phyloP scores from a whole-genome alignment of 1,284 basidiomycete species.

The Moesziomyces sp. region DNA sequence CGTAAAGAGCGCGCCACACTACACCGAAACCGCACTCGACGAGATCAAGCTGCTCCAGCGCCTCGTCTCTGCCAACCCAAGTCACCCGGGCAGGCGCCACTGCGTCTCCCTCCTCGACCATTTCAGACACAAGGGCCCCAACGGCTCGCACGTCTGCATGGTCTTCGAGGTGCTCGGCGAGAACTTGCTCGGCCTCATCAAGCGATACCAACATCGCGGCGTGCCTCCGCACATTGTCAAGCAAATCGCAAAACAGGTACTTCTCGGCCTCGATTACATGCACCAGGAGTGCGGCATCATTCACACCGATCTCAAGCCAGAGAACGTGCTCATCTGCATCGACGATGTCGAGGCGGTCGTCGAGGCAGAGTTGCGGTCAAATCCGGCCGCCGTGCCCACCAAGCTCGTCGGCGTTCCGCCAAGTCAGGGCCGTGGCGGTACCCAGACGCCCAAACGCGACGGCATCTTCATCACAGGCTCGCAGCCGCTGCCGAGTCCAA shows the following conservation, averaged over 20 bases:
- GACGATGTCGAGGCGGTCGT: constrained; percentile 97
- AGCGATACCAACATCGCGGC: constrained; percentile 92
- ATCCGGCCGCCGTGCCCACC: constrained; percentile 74
- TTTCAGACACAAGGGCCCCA: constrained; percentile 94
- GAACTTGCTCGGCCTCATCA: constrained; percentile 96
- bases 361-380: constrained; percentile 80
- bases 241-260: constrained; percentile 95
- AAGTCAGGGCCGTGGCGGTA: constrained; percentile 91
- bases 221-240: constrained; percentile 93
- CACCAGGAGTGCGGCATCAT: constrained; percentile 95
- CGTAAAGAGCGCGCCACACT: constrained; percentile 95
- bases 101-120: constrained; percentile 97
- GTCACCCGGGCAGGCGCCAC: constrained; percentile 68
- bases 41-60: constrained; percentile 98
- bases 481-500: constrained; percentile 86
- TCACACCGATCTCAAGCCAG: constrained; percentile 86
- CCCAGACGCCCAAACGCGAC: constrained; percentile 92
- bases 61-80: constrained; percentile 83
- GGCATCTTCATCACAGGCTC: constrained; percentile 90
- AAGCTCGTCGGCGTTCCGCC: constrained; percentile 95
- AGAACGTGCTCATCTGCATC: constrained; percentile 96
- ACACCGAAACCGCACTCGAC: constrained; percentile 97
- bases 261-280: constrained; percentile 96
- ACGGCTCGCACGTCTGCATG: constrained; percentile 98
- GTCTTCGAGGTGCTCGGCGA: constrained; percentile 99